Evolutionary conservation across 345 rosid genomes (phyloP), one percentile per base, ranked within the genome.

Genomic region (Hibiscus trionum): DNA sequence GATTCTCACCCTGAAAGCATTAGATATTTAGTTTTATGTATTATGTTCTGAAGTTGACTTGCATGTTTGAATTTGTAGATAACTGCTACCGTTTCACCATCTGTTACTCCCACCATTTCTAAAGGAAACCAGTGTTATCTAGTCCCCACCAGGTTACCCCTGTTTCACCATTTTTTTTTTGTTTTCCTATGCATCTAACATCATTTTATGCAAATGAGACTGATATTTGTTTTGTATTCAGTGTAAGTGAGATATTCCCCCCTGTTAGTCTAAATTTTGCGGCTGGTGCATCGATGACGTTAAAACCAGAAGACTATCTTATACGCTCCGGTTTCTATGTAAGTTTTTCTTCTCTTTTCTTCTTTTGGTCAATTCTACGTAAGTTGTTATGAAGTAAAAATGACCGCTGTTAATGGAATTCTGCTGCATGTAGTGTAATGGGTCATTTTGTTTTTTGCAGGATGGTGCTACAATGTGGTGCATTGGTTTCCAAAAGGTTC

Each of bases 221-320:
- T 1, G 11, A 12, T 71, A 46, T 72, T 61, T 70, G 6, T 63
- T 39, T 69, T 59, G 35, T 59, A 39, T 66, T 72, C 85, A 96
- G 98, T 76, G 61, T 89, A 72, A 84, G 78, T 57, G 83, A 86
- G 16, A 73, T 86, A 77, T 96, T 96, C 84, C 98, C 98, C 80
- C 57, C 71, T 29, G 91, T 91, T 58, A 88, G 86, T 84, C 84
- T 96, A 68, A 93, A 89, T 82, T 96, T 96, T 81, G 91, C 84
- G 55, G 95, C 87, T 58, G 93, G 96, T 74, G 93, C 95, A 62
- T 84, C 97, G 26, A 87, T 96, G 98, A 74, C 79, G 39, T 79
- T 96, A 66, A 85, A 82, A 66, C 97, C 99, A 42, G 93, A 89
- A 67, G 96, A 93, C 76, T 96, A 93, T 85, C 93, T 96, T 71